Conservation (phyloP, 202 grass and related monocot genomes). For the Bolboschoenoplectus hybrid region DNA sequence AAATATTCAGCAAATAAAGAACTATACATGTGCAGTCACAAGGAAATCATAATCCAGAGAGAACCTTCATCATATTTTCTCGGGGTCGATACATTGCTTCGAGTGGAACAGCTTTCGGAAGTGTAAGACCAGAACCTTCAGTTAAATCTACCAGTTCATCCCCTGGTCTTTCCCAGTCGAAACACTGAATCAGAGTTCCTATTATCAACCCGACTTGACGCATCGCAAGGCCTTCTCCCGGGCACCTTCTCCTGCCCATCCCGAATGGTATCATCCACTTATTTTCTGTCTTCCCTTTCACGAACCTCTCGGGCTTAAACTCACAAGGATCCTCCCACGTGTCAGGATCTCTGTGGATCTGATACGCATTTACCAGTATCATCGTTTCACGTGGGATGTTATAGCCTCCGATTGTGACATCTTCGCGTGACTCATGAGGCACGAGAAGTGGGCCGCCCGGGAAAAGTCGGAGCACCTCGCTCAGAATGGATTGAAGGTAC, state of each 20-base stretch:
- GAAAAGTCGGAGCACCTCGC: conserved; percentile 54
- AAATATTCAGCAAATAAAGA: not conserved
- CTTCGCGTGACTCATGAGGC: conserved; percentile 59
- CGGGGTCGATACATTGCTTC: conserved; percentile 29
- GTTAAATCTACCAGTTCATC: conserved; percentile 35
- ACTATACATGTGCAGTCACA: not conserved
- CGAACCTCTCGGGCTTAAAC: conserved; percentile 55
- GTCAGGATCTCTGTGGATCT: conserved; percentile 48
- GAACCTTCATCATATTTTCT: not conserved
- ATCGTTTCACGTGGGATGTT: conserved; percentile 48
- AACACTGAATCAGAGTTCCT: conserved; percentile 58
- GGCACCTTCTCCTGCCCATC: conserved; percentile 50
- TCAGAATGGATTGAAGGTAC: conserved; percentile 51
- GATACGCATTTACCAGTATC: conserved; percentile 57
- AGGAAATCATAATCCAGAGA: not conserved
- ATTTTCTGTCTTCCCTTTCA: not conserved
- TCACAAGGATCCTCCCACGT: conserved; percentile 45
- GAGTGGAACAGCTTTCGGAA: conserved; percentile 49
- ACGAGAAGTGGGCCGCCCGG: conserved; percentile 48
- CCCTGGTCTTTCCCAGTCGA: conserved; percentile 41
- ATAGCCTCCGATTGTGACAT: conserved; percentile 45
- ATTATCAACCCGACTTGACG: conserved; percentile 35
- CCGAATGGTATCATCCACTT: conserved; percentile 39
- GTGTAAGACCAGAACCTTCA: conserved; percentile 43
- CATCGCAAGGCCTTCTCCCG: conserved; percentile 50